Base-by-base conservation (phyloP, 108 stramenopile species). In the Cyclotella atomus region DNA sequence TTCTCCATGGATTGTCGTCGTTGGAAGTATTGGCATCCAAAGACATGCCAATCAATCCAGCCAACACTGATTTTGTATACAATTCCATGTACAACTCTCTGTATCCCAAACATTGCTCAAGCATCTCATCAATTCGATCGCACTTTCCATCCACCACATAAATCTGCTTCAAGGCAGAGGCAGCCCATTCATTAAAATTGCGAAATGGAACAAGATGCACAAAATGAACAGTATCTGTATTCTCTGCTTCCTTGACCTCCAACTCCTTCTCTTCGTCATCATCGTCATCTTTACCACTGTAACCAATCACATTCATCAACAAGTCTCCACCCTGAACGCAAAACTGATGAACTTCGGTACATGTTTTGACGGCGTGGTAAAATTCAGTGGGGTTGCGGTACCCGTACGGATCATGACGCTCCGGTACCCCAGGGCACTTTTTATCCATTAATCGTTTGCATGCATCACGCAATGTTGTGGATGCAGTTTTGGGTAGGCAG, bases 251-350 rank as follows among this genome's bases (percentile, higher is more conserved):
- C 16, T 2, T 3, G 3, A 41, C 20, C 16, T 66, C 36, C 49
- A 33, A 8, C 9, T 34, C 32, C n/a, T 25, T 54, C 27, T 36
- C 52, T 23, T 35, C 34, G 61, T 75, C 59, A 17, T 59, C 52
- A 24, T 35, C 33, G 17, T 59, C 43, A 4, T 57, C 38, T 12
- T 41, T 30, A 4, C 59, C 70, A n/a, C 28, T 21, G 28, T 62
- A 76, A 24, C 66, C 65, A 46, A 76, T 53, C 0, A 76, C 45
- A 50, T 61, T 27, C 75, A 69, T 76, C 20, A 47, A 9, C 59
- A 50, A 36, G 46, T 66, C 65, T 54, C 75, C 75, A 23, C 75
- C 75, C 59, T 76, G 75, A 49, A 76, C 59, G 16, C 75, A 76
- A 68, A 60, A 76, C 41, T 76, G 75, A 52, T 76, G 47, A 2